These are phyloP conservation scores for Aphanomyces invadans DNA, from an alignment of 352 stramenopile species.

Conservation along the genomic window DNA sequence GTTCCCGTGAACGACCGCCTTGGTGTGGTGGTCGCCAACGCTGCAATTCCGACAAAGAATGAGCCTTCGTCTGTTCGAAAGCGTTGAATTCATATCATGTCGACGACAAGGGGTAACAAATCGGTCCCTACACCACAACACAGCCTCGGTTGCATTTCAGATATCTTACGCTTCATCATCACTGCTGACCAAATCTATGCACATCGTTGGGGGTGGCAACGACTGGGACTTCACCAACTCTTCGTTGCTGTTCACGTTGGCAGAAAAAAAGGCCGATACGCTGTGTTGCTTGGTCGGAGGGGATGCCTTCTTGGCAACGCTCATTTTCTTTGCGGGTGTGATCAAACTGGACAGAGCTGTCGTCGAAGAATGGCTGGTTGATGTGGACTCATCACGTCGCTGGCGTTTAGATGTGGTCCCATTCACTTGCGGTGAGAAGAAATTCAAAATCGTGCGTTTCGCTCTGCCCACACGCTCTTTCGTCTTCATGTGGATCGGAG, in stretches of 20 bases:
- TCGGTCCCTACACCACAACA: too few species aligned
- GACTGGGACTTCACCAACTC: not conserved
- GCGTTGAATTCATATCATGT: not conserved
- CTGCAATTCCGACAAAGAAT: too few species aligned
- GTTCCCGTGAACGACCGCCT: too few species aligned
- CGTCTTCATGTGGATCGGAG: not conserved
- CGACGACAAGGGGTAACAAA: too few species aligned
- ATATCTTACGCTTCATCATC: constrained; percentile 18
- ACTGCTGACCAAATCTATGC: constrained; percentile 22
- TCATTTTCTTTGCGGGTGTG: not conserved
- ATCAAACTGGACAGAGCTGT: not conserved
- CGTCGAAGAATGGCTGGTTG: not conserved
- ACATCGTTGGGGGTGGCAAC: not conserved
- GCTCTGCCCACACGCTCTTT: constrained; percentile 2
- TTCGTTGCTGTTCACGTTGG: not conserved
- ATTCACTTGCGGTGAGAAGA: constrained; percentile 1
- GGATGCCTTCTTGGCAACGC: not conserved
- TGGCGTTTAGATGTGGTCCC: too few species aligned
- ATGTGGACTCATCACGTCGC: too few species aligned
- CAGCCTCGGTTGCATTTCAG: too few species aligned
- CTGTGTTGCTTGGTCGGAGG: not conserved
- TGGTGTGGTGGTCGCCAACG: too few species aligned
- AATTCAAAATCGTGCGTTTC: constrained; percentile 11
- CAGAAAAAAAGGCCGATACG: constrained; percentile 7
- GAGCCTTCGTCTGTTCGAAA: not conserved